Evolutionary conservation across 306 rosid genomes (phyloP).

Genomic region (Astragalus glycyphyllos): DNA sequence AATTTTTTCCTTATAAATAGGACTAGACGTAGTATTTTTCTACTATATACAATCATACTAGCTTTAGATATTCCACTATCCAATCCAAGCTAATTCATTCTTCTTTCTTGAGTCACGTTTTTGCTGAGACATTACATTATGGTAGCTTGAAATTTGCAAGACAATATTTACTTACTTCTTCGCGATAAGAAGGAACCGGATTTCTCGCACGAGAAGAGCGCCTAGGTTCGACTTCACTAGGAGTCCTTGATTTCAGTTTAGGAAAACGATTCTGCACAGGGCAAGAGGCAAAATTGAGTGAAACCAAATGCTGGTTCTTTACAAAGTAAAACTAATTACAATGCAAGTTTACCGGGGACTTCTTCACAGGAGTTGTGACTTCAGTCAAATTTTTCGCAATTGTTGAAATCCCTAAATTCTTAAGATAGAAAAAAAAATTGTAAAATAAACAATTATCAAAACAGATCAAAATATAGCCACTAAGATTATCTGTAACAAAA

Average conservation of each 20-base stretch:
- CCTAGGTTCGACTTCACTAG: constrained; percentile 53
- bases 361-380: constrained; percentile 52
- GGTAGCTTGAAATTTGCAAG: constrained; percentile 11
- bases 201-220: constrained; percentile 64
- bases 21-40: too few species aligned
- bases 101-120: too few species aligned
- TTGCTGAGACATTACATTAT: too few species aligned
- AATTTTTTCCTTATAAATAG: too few species aligned
- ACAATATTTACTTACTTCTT: constrained; percentile 52
- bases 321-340: not conserved
- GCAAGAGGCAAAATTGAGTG: not conserved
- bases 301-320: constrained; percentile 6
- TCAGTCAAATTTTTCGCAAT: constrained; percentile 62
- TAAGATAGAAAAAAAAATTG: constrained; percentile 17
- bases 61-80: too few species aligned
- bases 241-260: constrained; percentile 44
- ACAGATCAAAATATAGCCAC: constrained; percentile 1
- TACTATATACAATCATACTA: too few species aligned
- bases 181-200: constrained; percentile 51
- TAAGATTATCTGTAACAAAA: not conserved
- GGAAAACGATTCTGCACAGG: constrained; percentile 50
- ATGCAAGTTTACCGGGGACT: constrained; percentile 51
- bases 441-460: constrained; percentile 1
- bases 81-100: too few species aligned
- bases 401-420: constrained; percentile 71